phyloP scores from a whole-genome alignment of 116 monocot genomes.

The Iris pallida region DNA sequence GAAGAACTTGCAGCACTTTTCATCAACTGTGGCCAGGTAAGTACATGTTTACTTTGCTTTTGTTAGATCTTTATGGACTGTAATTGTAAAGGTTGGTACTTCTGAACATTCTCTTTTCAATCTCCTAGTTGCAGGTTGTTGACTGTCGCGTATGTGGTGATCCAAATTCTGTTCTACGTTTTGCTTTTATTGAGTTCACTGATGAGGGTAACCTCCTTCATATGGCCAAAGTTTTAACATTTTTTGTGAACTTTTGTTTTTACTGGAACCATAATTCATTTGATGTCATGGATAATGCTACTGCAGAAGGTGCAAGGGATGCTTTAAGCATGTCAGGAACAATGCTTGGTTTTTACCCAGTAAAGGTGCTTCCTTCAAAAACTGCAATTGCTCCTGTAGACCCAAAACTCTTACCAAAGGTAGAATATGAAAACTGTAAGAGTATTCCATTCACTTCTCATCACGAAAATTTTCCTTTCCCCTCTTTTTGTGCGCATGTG shows the following conservation, averaged over 20 bases:
- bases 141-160: constrained; percentile 96
- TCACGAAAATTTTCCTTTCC: too few species aligned
- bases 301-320: constrained; percentile 75
- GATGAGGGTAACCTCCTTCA: constrained; percentile 58
- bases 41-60: constrained; percentile 2
- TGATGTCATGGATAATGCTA: constrained; percentile 11
- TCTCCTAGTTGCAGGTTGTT: constrained; percentile 53
- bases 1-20: constrained; percentile 88
- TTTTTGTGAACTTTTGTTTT: neutral
- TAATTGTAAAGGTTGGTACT: too few species aligned
- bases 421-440: constrained; percentile 13
- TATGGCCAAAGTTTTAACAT: neutral
- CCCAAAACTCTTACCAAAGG: constrained; percentile 77
- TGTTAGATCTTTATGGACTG: neutral
- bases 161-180: constrained; percentile 82
- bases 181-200: constrained; percentile 88
- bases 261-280: neutral
- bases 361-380: constrained; percentile 91
- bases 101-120: constrained; percentile 4
- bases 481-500: neutral
- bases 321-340: constrained; percentile 74
- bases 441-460: too few species aligned
- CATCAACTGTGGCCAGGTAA: constrained; percentile 77
- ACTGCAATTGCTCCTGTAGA: constrained; percentile 95
- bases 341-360: constrained; percentile 83